phyloP scores from a whole-genome alignment of 129 eudicot genomes.

The Flaveria robusta region DNA sequence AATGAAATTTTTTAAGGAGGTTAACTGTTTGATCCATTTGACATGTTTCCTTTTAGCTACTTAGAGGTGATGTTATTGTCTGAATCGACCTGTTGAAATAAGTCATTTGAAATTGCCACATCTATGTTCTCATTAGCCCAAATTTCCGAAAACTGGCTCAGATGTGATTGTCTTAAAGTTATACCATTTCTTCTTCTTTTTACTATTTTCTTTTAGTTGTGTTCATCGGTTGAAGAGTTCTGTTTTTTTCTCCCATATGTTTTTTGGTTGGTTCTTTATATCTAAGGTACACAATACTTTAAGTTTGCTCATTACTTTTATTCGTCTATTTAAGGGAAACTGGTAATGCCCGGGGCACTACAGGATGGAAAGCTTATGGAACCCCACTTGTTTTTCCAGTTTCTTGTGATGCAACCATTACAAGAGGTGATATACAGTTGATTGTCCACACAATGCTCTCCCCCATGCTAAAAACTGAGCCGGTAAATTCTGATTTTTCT shows the following conservation, averaged over 20 bases:
- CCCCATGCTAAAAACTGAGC: slow-evolving; percentile 65
- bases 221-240: neutral
- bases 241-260: neutral
- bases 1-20: neutral
- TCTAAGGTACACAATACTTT: neutral
- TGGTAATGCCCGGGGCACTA: slow-evolving; percentile 51
- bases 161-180: neutral
- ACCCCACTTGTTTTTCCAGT: slow-evolving; percentile 87
- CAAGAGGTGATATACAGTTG: slow-evolving; percentile 81
- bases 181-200: neutral
- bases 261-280: neutral
- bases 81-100: neutral
- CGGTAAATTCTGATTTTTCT: slow-evolving; percentile 15
- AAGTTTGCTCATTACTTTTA: slow-evolving; percentile 9
- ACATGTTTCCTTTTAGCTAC: neutral
- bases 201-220: neutral
- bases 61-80: neutral
- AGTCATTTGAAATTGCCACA: neutral
- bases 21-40: neutral
- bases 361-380: slow-evolving; percentile 91
- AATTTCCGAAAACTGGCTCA: neutral
- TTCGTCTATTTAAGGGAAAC: slow-evolving; percentile 47
- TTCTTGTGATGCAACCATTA: slow-evolving; percentile 66
- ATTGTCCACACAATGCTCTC: slow-evolving; percentile 78
- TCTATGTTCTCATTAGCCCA: neutral